phyloP scores from a whole-genome alignment of 2,329 filamentous ascomycete genomes.

The Thermomyces lanuginosus region DNA sequence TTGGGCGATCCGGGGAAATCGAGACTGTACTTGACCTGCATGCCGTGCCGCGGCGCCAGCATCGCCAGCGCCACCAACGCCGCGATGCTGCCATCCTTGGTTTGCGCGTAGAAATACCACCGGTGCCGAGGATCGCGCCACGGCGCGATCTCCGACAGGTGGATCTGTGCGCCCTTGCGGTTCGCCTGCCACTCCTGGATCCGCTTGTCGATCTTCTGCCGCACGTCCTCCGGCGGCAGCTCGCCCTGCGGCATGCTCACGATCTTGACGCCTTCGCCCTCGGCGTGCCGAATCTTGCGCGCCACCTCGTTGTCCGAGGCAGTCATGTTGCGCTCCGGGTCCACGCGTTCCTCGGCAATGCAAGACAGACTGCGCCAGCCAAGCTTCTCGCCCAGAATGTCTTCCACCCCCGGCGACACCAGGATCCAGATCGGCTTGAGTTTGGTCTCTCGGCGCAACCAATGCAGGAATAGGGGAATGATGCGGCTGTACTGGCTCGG shows the following conservation, averaged over 20 bases:
- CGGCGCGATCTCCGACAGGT: slow-evolving; percentile 74
- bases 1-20: slow-evolving; percentile 80
- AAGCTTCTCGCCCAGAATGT: slow-evolving; percentile 61
- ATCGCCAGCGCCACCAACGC: slow-evolving; percentile 72
- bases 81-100: slow-evolving; percentile 53
- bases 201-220: slow-evolving; percentile 51
- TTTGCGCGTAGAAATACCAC: slow-evolving; percentile 68
- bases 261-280: slow-evolving; percentile 71
- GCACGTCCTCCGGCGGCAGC: slow-evolving; percentile 48
- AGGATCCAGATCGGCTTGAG: slow-evolving; percentile 81
- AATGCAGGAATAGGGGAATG: slow-evolving; percentile 57
- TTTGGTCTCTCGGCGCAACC: slow-evolving; percentile 51
- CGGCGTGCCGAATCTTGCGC: slow-evolving; percentile 63
- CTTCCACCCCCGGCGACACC: slow-evolving; percentile 61
- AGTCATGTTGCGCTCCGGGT: slow-evolving; percentile 51
- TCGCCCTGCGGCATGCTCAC: slow-evolving; percentile 53
- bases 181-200: slow-evolving; percentile 64
- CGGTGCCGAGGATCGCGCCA: slow-evolving; percentile 75
- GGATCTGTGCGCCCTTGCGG: slow-evolving; percentile 73
- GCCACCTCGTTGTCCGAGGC: slow-evolving; percentile 50
- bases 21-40: slow-evolving; percentile 92
- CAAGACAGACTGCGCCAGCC: slow-evolving; percentile 82
- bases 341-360: slow-evolving; percentile 73
- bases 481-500: slow-evolving; percentile 57
- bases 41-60: slow-evolving; percentile 64